Evolutionary conservation across 108 stramenopile genomes (phyloP).

Genomic region (Nitzschia sp.): DNA sequence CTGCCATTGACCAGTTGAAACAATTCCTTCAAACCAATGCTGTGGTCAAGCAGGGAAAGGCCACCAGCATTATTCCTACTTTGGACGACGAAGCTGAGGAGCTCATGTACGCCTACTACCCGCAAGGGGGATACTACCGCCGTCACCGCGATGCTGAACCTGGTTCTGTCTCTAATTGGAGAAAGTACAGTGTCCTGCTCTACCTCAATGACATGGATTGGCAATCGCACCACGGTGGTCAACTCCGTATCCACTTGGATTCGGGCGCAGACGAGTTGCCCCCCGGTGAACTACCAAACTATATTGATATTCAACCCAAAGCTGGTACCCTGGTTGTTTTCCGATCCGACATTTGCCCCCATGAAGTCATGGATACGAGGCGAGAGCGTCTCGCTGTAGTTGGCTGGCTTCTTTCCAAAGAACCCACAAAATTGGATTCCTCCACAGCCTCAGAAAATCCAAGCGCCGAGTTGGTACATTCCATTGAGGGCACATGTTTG

Average conservation of each 20-base stretch:
- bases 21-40: constrained; percentile 30
- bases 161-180: constrained; percentile 60
- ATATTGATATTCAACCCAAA: constrained; percentile 58
- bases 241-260: constrained; percentile 67
- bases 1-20: constrained; percentile 50
- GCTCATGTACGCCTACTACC: constrained; percentile 78
- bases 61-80: constrained; percentile 3
- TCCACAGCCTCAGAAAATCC: background rate
- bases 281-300: constrained; percentile 43
- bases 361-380: constrained; percentile 75
- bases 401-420: constrained; percentile 57
- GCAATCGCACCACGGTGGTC: constrained; percentile 53
- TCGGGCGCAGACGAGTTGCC: constrained; percentile 59
- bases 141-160: constrained; percentile 74
- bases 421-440: background rate
- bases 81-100: constrained; percentile 52
- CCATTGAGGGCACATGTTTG: background rate
- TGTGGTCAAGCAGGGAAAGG: background rate
- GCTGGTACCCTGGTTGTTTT: constrained; percentile 79
- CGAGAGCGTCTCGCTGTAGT: constrained; percentile 69
- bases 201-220: constrained; percentile 63
- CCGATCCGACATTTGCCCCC: constrained; percentile 61
- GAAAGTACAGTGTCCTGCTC: constrained; percentile 62
- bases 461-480: too few species aligned
- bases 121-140: constrained; percentile 73